phyloP scores from a whole-genome alignment of 306 rosid species.

The Gleditsia sinensis region DNA sequence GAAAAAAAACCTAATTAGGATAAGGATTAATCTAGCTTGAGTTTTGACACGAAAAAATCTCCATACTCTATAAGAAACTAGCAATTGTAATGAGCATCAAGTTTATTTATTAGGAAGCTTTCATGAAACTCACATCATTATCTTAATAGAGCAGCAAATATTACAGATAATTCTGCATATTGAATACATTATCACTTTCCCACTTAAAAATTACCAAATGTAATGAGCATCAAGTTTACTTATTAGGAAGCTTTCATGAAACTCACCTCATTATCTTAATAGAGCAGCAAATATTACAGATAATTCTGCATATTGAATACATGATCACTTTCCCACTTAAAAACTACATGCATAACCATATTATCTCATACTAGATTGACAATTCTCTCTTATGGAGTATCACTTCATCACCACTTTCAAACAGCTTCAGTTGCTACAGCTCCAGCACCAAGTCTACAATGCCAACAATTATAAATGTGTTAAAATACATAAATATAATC shows the following conservation, averaged over 20 bases:
- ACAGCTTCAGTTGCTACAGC: slow-evolving; percentile 54
- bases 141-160: not conserved
- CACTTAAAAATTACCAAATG: slow-evolving; percentile 30
- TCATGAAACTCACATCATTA: slow-evolving; percentile 43
- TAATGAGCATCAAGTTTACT: slow-evolving; percentile 20
- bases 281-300: not conserved
- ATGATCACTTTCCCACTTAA: slow-evolving; percentile 15
- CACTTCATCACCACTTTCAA: slow-evolving; percentile 22
- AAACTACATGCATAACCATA: slow-evolving; percentile 32
- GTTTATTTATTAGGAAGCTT: slow-evolving; percentile 27
- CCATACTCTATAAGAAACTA: too few relatives aligned
- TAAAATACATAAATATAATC: slow-evolving; percentile 29
- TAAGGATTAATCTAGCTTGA: slow-evolving; percentile 10
- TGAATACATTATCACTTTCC: slow-evolving; percentile 20
- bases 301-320: slow-evolving; percentile 15
- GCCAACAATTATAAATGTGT: slow-evolving; percentile 37
- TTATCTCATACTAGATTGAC: slow-evolving; percentile 44
- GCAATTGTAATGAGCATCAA: slow-evolving; percentile 25
- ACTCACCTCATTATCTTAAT: slow-evolving; percentile 35
- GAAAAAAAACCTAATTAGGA: slow-evolving; percentile 5
- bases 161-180: not conserved
- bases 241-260: slow-evolving; percentile 34
- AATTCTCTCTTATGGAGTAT: slow-evolving; percentile 34
- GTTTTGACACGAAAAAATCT: slow-evolving; percentile 15
- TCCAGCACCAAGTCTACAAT: slow-evolving; percentile 91